Evolutionary conservation across 2,329 filamentous ascomycete genomes (phyloP).

Genomic region (Ascochyta rabiei): DNA sequence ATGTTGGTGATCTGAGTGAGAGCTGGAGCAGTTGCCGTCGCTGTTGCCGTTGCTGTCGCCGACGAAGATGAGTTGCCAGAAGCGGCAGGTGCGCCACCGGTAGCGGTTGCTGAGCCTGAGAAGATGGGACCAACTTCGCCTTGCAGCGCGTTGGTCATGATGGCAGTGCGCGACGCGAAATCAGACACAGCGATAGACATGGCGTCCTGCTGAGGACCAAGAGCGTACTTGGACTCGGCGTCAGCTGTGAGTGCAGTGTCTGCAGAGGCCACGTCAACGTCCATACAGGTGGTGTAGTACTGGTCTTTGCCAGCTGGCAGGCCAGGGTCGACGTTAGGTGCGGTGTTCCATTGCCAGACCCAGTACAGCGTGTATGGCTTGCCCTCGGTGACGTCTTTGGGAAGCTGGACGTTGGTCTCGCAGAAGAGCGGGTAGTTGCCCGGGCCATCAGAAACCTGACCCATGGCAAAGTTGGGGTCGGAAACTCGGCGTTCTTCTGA

Average conservation of each 20-base stretch:
- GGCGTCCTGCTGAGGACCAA: constrained; percentile 51
- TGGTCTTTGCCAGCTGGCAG: constrained; percentile 58
- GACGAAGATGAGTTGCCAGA: constrained; percentile 10
- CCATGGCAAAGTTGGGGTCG: constrained; percentile 62
- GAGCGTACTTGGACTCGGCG: constrained; percentile 25
- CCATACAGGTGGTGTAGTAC: constrained; percentile 65
- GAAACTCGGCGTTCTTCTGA: constrained; percentile 64
- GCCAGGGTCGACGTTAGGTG: constrained; percentile 43
- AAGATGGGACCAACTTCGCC: constrained; percentile 39
- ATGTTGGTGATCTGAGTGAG: constrained; percentile 18
- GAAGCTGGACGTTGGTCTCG: constrained; percentile 80
- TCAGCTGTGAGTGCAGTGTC: constrained; percentile 36
- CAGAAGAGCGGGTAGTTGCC: constrained; percentile 69
- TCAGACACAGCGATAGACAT: constrained; percentile 48
- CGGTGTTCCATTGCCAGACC: constrained; percentile 85
- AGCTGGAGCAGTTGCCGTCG: constrained; percentile 12
- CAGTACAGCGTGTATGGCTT: constrained; percentile 84
- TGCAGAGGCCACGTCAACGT: constrained; percentile 53
- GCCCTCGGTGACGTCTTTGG: constrained; percentile 65
- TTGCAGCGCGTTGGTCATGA: constrained; percentile 37
- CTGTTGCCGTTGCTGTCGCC: neutral
- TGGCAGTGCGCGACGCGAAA: constrained; percentile 50
- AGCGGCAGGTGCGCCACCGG: constrained; percentile 3
- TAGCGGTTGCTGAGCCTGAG: constrained; percentile 17
- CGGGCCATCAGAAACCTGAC: constrained; percentile 47